Conservation (phyloP, 2,329 filamentous ascomycete species). For the Fusarium compactum region DNA sequence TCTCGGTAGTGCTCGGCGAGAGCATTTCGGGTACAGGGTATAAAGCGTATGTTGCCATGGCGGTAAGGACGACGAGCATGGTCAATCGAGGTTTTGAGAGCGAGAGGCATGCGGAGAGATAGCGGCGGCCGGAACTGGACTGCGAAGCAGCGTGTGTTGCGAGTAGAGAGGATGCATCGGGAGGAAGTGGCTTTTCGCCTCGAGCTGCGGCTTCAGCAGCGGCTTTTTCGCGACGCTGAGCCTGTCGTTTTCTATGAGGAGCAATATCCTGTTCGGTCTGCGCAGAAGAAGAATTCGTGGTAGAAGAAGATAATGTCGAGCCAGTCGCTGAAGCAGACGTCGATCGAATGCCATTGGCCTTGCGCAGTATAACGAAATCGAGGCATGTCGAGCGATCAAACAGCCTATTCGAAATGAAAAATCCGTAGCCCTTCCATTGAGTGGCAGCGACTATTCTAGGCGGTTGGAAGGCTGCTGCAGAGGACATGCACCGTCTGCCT, state of each 20-base stretch:
- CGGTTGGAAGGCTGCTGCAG: constrained; percentile 43
- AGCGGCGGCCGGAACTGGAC: constrained; percentile 69
- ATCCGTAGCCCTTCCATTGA: constrained; percentile 40
- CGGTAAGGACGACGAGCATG: constrained; percentile 89
- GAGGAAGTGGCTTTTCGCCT: constrained; percentile 54
- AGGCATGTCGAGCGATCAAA: constrained; percentile 55
- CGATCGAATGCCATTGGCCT: constrained; percentile 47
- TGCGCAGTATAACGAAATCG: constrained; percentile 50
- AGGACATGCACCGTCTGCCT: constrained; percentile 50
- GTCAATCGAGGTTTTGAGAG: constrained; percentile 96
- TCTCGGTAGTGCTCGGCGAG: constrained; percentile 71
- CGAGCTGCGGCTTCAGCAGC: constrained; percentile 34
- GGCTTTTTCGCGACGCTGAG: constrained; percentile 44
- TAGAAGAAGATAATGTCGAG: constrained; percentile 36
- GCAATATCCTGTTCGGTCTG: constrained; percentile 44
- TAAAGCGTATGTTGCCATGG: constrained; percentile 90
- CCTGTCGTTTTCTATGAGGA: constrained; percentile 54
- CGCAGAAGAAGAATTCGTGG: constrained; percentile 32
- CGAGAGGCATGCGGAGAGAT: constrained; percentile 84
- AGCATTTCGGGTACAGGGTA: constrained; percentile 93
- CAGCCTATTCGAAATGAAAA: constrained; percentile 54
- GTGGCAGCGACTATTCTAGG: constrained; percentile 40
- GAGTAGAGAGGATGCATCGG: constrained; percentile 67
- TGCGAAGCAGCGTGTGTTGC: constrained; percentile 64
- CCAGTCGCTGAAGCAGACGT: constrained; percentile 41